Conservation (phyloP, 805 yeast genomes). For the Millerozyma acaciae region DNA sequence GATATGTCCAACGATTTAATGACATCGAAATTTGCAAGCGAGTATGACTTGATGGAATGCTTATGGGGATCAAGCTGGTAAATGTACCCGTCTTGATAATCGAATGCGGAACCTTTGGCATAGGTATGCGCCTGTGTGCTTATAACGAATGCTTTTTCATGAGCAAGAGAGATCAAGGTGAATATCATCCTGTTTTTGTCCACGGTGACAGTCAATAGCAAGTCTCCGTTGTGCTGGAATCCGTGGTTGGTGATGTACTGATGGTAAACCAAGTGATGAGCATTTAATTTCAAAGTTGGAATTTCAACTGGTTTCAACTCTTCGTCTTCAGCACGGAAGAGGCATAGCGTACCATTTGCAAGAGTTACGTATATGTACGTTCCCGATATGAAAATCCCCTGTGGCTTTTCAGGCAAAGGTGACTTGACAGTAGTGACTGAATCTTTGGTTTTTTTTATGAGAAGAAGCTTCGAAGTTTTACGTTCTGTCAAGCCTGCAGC, state of each 20-base stretch:
- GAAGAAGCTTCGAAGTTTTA: conserved; percentile 21
- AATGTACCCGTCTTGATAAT: conserved; percentile 24
- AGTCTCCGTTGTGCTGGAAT: conserved; percentile 10
- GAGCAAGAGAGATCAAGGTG: conserved; percentile 22
- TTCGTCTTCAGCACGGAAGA: not conserved
- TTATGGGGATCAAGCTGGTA: conserved; percentile 16
- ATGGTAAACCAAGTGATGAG: conserved; percentile 19
- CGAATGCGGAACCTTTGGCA: conserved; percentile 9
- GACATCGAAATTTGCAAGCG: conserved; percentile 21
- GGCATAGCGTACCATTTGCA: conserved; percentile 10
- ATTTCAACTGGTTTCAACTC: conserved; percentile 6
- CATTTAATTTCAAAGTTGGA: not conserved
- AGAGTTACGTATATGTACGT: conserved; percentile 11
- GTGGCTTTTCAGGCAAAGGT: conserved; percentile 10
- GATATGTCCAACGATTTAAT: conserved; percentile 18
- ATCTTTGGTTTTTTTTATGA: conserved; percentile 17
- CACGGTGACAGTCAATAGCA: conserved; percentile 10
- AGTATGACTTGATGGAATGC: conserved; percentile 16
- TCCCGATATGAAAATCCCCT: conserved; percentile 20
- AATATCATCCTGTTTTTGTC: conserved; percentile 14
- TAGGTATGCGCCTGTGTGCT: conserved; percentile 9
- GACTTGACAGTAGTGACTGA: conserved; percentile 6
- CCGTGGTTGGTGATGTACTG: conserved; percentile 22
- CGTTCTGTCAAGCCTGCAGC: conserved; percentile 41
- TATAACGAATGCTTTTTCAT: conserved; percentile 20